phyloP scores from a whole-genome alignment of 768 basidiomycete genomes.

The Cantharellus cinnabarinus region DNA sequence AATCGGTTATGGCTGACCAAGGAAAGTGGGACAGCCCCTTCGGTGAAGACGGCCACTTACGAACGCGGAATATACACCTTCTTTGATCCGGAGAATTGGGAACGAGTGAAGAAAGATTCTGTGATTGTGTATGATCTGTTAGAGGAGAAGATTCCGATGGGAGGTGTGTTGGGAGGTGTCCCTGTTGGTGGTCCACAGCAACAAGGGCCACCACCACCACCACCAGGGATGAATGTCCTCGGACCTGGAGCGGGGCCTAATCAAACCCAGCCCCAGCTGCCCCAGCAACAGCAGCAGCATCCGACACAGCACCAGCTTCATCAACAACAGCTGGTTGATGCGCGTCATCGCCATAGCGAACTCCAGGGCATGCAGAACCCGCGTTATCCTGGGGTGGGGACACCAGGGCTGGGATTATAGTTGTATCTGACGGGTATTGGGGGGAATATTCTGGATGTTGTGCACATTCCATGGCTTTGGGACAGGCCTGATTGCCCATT shows the following conservation, averaged over 20 bases:
- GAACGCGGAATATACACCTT: constrained; percentile 80
- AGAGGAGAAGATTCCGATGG: constrained; percentile 26
- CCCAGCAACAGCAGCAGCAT: background rate
- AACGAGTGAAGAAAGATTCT: constrained; percentile 59
- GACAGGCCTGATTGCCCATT: too few relatives aligned
- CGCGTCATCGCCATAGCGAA: background rate
- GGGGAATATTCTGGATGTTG: too few relatives aligned
- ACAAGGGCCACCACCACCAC: background rate
- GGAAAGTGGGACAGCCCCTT: constrained; percentile 57
- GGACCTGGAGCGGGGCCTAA: background rate
- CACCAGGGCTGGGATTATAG: background rate
- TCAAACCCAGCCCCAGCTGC: background rate
- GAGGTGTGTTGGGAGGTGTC: background rate
- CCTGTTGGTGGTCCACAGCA: background rate
- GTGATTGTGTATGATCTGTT: constrained; percentile 52
- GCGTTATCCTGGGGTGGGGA: background rate
- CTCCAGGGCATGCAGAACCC: background rate
- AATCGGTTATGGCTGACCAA: constrained; percentile 76
- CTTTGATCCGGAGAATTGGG: constrained; percentile 71
- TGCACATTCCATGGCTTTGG: too few relatives aligned
- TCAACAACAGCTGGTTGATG: background rate
- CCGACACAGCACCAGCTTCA: background rate
- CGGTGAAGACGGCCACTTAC: constrained; percentile 57
- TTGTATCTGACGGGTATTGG: background rate
- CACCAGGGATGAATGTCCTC: background rate